A percentile compares a stretch with the other conserved stretches of the same genome.
Conservation (phyloP, 352 stramenopile genomes). For the Globisporangium paddicum region DNA sequence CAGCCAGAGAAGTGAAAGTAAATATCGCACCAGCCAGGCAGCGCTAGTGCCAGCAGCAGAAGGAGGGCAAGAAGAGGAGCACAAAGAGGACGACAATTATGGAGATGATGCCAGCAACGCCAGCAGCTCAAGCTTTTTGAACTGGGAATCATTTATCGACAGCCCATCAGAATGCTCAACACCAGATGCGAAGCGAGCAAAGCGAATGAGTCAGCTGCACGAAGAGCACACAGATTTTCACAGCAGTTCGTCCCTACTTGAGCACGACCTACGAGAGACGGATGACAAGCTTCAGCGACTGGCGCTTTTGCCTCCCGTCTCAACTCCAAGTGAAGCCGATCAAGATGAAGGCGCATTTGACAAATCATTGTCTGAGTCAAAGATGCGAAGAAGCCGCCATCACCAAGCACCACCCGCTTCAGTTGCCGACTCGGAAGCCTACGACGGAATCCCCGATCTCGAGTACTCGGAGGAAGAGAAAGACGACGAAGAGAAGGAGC, state of each 20-base stretch:
- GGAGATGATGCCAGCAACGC: conserved; percentile 10
- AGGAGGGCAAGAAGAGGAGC: background rate
- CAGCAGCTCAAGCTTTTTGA: conserved; percentile 25
- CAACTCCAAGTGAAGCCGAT: background rate
- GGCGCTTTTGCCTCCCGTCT: background rate
- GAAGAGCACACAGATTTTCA: background rate
- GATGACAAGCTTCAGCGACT: conserved; percentile 3
- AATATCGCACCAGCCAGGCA: too few species aligned
- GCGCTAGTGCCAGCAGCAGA: background rate
- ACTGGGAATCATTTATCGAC: conserved; percentile 68
- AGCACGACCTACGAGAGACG: background rate
- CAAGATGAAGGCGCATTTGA: conserved; percentile 9
- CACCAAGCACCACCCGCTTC: background rate
- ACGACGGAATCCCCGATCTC: conserved; percentile 1
- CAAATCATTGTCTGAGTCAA: background rate
- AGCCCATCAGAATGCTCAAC: conserved; percentile 36
- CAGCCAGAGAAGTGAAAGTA: background rate
- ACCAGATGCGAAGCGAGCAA: conserved; percentile 18
- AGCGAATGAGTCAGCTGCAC: conserved; percentile 5
- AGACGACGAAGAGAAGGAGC: conserved; percentile 37
- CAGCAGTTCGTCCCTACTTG: background rate
- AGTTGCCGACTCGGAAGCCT: background rate
- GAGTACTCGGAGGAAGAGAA: conserved; percentile 16
- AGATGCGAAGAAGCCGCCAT: background rate
- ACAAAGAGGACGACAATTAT: background rate